Conservation (phyloP, 371 early-diverging fungal genomes). For the Nosema muscidifuracis region DNA sequence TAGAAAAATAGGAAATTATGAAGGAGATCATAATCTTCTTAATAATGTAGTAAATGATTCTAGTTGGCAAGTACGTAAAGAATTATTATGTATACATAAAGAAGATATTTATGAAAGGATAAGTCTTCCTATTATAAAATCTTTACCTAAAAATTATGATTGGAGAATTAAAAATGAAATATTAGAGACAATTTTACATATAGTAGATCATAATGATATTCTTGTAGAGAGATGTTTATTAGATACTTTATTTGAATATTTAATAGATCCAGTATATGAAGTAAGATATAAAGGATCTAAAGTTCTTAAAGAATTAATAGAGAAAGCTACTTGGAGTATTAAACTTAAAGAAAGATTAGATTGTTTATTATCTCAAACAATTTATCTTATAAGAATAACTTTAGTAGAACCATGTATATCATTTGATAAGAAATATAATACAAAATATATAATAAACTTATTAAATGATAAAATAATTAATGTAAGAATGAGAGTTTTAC, state of each 20-base stretch:
- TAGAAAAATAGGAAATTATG: conserved; percentile 7
- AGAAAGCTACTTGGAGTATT: conserved; percentile 8
- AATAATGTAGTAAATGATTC: conserved; percentile 3
- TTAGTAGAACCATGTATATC: not conserved
- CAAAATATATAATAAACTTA: conserved; percentile 18
- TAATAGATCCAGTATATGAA: conserved; percentile 25
- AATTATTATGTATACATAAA: conserved; percentile 31
- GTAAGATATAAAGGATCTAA: conserved; percentile 17
- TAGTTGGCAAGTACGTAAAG: conserved; percentile 30
- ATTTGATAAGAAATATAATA: conserved; percentile 26
- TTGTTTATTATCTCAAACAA: not conserved
- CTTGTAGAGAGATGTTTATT: conserved; percentile 2
- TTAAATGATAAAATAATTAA: conserved; percentile 18
- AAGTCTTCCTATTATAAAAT: conserved; percentile 24
- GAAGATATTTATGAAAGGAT: conserved; percentile 32
- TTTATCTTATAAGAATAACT: conserved; percentile 27
- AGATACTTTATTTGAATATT: conserved; percentile 30
- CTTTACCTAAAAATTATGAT: conserved; percentile 6
- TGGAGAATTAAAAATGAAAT: conserved; percentile 39
- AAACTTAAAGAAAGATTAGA: conserved; percentile 10
- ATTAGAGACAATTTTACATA: conserved; percentile 21
- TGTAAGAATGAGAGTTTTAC: conserved; percentile 18
- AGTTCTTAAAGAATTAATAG: conserved; percentile 15
- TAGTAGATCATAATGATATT: conserved; percentile 11
- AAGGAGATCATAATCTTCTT: conserved; percentile 15